These are phyloP conservation scores for Pythium coloratum DNA, from an alignment of 352 stramenopile species.

Conservation along the genomic window DNA sequence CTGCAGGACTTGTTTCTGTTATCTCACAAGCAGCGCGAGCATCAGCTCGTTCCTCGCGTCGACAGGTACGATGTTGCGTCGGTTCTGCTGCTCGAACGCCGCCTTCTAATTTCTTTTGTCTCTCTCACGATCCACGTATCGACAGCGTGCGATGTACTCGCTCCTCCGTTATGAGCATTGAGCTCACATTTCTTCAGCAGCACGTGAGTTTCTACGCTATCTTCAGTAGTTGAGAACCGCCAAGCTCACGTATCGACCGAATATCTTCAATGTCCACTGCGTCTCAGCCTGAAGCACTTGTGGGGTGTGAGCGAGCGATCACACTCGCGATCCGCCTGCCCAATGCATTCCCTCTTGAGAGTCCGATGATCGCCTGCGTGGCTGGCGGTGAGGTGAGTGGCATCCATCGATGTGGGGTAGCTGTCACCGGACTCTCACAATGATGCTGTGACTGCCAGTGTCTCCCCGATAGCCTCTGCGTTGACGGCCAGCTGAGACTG, in stretches of 20 bases:
- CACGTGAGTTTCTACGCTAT: conserved; percentile 15
- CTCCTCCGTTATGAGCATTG: conserved; percentile 17
- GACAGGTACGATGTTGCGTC: conserved; percentile 39
- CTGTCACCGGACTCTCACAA: neutral
- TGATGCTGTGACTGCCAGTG: conserved; percentile 29
- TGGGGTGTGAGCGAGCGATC: conserved; percentile 38
- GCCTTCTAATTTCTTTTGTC: neutral
- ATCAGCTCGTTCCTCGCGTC: conserved; percentile 49
- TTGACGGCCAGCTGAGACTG: conserved; percentile 36
- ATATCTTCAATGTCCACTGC: neutral
- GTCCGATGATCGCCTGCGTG: conserved; percentile 48
- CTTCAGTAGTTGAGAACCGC: neutral
- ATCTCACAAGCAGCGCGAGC: conserved; percentile 47
- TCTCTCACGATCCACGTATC: neutral
- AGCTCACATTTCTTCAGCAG: conserved; percentile 17
- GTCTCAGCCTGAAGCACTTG: conserved; percentile 33
- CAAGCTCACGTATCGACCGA: neutral
- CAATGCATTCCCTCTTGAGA: conserved; percentile 38
- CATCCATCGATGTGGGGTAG: no score
- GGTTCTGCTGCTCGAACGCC: neutral
- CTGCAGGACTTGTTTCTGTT: conserved; percentile 61
- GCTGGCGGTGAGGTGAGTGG: conserved; percentile 42
- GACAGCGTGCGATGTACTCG: conserved; percentile 25
- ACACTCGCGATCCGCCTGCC: conserved; percentile 48
- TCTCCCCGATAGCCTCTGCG: conserved; percentile 33